phyloP scores from a whole-genome alignment of 345 rosid species.

The Gossypium australe region DNA sequence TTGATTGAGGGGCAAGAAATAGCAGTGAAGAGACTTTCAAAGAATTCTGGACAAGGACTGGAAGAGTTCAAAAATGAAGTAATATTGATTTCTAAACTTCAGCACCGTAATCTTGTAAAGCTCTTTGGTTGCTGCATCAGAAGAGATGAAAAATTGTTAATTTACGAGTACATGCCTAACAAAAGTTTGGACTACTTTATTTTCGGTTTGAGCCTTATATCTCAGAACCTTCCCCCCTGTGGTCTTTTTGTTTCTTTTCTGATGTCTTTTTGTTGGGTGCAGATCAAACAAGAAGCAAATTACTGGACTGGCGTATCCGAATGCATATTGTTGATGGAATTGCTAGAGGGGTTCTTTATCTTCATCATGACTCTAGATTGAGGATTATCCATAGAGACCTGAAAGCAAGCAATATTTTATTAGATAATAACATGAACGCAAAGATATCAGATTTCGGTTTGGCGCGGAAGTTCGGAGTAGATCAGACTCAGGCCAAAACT shows the following conservation, averaged over 20 bases:
- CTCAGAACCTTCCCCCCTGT: too few relatives aligned
- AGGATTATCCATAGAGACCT: too few relatives aligned
- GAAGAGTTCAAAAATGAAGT: constrained; percentile 16
- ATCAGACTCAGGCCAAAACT: neutral
- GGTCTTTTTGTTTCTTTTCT: too few relatives aligned
- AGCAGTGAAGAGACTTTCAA: neutral
- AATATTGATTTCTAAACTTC: neutral
- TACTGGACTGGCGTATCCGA: neutral
- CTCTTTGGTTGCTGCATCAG: constrained; percentile 8
- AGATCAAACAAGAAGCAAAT: neutral
- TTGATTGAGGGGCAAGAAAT: constrained; percentile 5
- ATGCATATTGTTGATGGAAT: neutral
- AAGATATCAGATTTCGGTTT: constrained; percentile 1
- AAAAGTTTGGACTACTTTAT: too few relatives aligned
- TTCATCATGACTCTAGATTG: constrained; percentile 1
- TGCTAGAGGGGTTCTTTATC: constrained; percentile 1
- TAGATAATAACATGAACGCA: neutral
- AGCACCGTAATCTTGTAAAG: constrained; percentile 14
- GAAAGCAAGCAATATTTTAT: constrained; percentile 8
- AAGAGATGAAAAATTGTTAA: constrained; percentile 2
- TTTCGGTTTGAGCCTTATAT: neutral
- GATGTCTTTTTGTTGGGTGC: neutral
- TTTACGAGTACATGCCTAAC: neutral
- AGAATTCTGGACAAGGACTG: too few relatives aligned
- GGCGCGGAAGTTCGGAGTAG: constrained; percentile 2